A percentile compares a stretch with the other conserved stretches of the same genome.
phyloP scores from a whole-genome alignment of 2,329 filamentous ascomycete genomes.

The Ophiocordyceps sinensis region DNA sequence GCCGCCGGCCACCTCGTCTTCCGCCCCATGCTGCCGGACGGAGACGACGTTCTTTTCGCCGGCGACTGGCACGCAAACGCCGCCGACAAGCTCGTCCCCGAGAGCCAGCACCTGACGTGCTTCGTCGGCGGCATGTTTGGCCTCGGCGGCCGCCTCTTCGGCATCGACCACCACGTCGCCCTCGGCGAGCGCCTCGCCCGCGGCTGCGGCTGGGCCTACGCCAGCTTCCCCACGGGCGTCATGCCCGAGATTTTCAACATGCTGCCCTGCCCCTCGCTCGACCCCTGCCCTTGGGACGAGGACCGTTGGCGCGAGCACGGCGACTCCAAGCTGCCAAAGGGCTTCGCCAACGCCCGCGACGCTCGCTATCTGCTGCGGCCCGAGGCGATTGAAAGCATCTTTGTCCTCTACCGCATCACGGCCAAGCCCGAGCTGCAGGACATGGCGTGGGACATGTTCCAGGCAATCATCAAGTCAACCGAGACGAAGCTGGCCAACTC shows the following conservation, averaged over 20 bases:
- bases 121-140: slow-evolving; percentile 58
- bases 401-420: slow-evolving; percentile 54
- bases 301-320: slow-evolving; percentile 11
- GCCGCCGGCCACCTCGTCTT: slow-evolving; percentile 52
- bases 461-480: slow-evolving; percentile 28
- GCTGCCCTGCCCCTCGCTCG: slow-evolving; percentile 25
- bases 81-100: slow-evolving; percentile 11
- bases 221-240: slow-evolving; percentile 36
- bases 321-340: slow-evolving; percentile 25
- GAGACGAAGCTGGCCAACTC: slow-evolving; percentile 32
- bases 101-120: slow-evolving; percentile 31
- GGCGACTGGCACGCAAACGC: slow-evolving; percentile 14
- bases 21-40: slow-evolving; percentile 48
- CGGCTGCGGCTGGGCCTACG: slow-evolving; percentile 45
- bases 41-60: slow-evolving; percentile 42
- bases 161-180: slow-evolving; percentile 29
- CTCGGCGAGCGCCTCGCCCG: slow-evolving; percentile 34
- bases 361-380: slow-evolving; percentile 34
- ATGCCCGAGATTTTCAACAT: slow-evolving; percentile 43
- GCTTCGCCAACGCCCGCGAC: slow-evolving; percentile 45
- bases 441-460: slow-evolving; percentile 38
- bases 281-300: slow-evolving; percentile 17
- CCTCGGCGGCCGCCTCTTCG: slow-evolving; percentile 46
- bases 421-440: slow-evolving; percentile 32
- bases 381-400: slow-evolving; percentile 70